Percentiles rank a stretch among this genome's conserved stretches.
These are phyloP conservation scores for Tillandsia fasciculata DNA, from an alignment of 176 grass and related monocot species.

Conservation along the genomic window DNA sequence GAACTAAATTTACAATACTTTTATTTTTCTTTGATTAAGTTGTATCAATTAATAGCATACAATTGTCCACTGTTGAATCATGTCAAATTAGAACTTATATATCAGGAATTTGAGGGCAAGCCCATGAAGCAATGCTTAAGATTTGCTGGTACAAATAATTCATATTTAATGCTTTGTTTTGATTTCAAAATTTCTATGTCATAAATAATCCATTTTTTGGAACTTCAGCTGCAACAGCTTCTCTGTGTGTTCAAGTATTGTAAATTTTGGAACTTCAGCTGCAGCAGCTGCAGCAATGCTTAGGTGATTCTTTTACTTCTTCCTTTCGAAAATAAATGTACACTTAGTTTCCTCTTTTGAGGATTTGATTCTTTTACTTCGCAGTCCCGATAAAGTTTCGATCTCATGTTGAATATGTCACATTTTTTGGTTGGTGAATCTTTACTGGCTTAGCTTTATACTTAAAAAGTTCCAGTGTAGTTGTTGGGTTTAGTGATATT, in stretches of 20 bases:
- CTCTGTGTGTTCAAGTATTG: constrained; percentile 61
- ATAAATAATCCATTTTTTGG: constrained; percentile 9
- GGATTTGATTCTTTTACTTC: background rate
- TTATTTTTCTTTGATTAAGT: too few species aligned
- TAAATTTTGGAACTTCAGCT: constrained; percentile 54
- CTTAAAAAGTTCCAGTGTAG: too few species aligned
- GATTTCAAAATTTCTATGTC: background rate
- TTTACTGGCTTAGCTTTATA: too few species aligned
- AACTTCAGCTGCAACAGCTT: constrained; percentile 78
- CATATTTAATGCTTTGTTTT: background rate
- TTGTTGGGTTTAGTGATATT: too few species aligned
- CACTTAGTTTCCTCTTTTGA: background rate
- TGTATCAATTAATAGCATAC: too few species aligned
- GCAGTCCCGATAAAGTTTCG: too few species aligned
- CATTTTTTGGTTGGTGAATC: too few species aligned
- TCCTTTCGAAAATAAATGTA: background rate
- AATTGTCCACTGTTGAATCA: too few species aligned
- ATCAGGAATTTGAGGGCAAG: constrained; percentile 41
- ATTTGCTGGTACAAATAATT: constrained; percentile 67
- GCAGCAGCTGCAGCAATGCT: constrained; percentile 82
- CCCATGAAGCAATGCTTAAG: constrained; percentile 68
- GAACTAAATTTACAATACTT: too few species aligned
- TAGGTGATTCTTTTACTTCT: background rate
- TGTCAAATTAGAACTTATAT: too few species aligned
- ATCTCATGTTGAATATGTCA: too few species aligned